Base-by-base conservation (phyloP, 768 basidiomycete genomes). In the Grammothele lineata region DNA sequence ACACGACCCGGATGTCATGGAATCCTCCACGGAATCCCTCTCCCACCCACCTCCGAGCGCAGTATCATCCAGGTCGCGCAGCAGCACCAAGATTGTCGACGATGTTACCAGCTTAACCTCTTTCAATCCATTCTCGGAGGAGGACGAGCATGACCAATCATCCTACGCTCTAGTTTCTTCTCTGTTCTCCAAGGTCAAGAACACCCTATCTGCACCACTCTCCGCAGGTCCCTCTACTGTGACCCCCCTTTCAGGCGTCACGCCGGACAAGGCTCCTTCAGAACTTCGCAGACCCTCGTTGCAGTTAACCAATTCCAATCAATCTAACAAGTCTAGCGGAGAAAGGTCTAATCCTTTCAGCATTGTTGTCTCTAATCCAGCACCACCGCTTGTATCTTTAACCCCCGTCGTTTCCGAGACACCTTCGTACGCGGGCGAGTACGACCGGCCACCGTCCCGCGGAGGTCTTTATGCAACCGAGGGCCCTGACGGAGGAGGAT, bases 111-210 rank as follows among this genome's bases (percentile, higher is more conserved):
- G 81, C 59, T 68, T 93, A 47, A 93, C 92, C 23, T 87, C 87
- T 40, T 91, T 87, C 74, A 92, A 92, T 62, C 89, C 89, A 5
- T 93, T 92, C 70, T 81, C 87, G n/a, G 88, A 91, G 61, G 92
- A 93, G 62, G 90, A 92, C 61, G 91, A 92, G 65, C 80, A 89
- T 61, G 90, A 92, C 55, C 85, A 88, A 57, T 85, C 88, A 7
- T 91, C 87, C 14, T 91, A 90, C 62, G 83, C 87, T 6, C 72
- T 92, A 45, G 85, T 92, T 48, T 81, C 87, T 0, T 87, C 86
- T 18, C 70, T 93, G 22, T 76, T 92, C 45, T 88, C 83, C 25
- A 80, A 83, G 53, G 78, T 93, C 73, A 90, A 85, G 71, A 91
- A 77, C 57, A 84, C 86, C 5, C 75, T 92, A 17, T 73, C 86